phyloP scores from a whole-genome alignment of 2,329 filamentous ascomycete genomes.

The Neonectria faginata region DNA sequence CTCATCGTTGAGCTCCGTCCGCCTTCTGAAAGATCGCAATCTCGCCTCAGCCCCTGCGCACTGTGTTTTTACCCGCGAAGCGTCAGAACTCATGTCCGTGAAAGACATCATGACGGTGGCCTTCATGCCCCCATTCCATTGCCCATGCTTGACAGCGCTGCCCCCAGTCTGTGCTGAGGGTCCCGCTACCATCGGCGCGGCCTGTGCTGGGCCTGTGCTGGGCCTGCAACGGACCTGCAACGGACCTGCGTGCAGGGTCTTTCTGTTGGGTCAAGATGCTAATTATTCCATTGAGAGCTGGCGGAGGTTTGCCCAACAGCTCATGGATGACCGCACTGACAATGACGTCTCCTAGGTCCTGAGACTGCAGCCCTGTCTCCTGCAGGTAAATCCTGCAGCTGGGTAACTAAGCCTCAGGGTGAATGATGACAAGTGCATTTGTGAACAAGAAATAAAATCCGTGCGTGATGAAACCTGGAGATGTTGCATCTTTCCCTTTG shows the following conservation, averaged over 20 bases:
- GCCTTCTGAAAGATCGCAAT: conserved; percentile 33
- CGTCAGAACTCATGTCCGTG: conserved; percentile 16
- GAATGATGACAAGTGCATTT: conserved; percentile 20
- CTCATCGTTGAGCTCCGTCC: conserved; percentile 32
- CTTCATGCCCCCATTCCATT: neutral
- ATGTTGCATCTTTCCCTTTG: conserved; percentile 25
- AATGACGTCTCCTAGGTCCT: conserved; percentile 12
- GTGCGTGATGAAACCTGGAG: conserved; percentile 22
- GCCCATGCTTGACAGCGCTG: neutral
- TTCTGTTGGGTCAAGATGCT: conserved; percentile 20
- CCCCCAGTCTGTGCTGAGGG: conserved; percentile 4
- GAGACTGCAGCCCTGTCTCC: conserved; percentile 17
- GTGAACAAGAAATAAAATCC: conserved; percentile 12
- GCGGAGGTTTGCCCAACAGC: conserved; percentile 15
- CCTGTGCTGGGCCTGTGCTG: conserved; percentile 12
- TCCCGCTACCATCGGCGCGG: conserved; percentile 3
- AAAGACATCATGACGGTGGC: neutral
- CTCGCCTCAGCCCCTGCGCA: conserved; percentile 26
- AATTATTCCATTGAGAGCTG: conserved; percentile 9
- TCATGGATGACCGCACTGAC: conserved; percentile 13
- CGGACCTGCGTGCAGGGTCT: conserved; percentile 11
- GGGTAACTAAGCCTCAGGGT: conserved; percentile 13
- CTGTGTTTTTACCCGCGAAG: conserved; percentile 13
- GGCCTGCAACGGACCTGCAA: conserved; percentile 2
- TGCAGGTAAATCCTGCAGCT: conserved; percentile 18